phyloP scores from a whole-genome alignment of 305 asterid genomes.

The Plantago coronopus region DNA sequence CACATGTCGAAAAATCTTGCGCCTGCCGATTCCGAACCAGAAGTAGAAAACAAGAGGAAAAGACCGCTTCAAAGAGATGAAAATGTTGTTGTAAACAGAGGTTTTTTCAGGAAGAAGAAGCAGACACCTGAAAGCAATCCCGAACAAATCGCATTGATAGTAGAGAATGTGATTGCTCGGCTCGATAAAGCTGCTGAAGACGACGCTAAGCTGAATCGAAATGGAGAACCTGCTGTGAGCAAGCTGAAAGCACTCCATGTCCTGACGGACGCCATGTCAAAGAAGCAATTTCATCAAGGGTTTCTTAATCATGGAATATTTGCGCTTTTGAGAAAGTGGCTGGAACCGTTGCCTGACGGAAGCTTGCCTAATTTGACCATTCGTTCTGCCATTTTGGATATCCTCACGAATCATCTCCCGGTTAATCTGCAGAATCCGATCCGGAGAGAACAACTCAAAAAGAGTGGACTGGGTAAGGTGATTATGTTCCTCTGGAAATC shows the following conservation, averaged over 20 bases:
- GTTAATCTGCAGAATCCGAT: constrained; percentile 74
- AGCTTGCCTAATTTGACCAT: constrained; percentile 87
- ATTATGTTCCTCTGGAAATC: constrained; percentile 70
- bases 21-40: no score
- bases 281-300: constrained; percentile 92
- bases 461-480: constrained; percentile 94
- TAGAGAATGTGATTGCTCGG: constrained; percentile 83
- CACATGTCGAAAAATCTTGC: no score
- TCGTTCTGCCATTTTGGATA: constrained; percentile 31
- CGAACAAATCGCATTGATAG: constrained; percentile 70
- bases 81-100: no score
- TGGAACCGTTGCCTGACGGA: constrained; percentile 97
- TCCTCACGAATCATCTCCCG: constrained; percentile 68
- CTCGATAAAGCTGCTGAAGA: constrained; percentile 86
- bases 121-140: constrained; percentile 75
- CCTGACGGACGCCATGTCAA: constrained; percentile 73
- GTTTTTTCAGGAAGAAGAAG: constrained; percentile 71
- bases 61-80: no score
- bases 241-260: constrained; percentile 74
- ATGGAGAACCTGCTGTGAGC: constrained; percentile 72
- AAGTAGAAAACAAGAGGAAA: no score
- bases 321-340: constrained; percentile 71
- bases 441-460: constrained; percentile 73
- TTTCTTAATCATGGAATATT: constrained; percentile 26
- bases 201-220: constrained; percentile 73